Evolutionary conservation across 441 rosid genomes (phyloP).

Genomic region (Kokia cookei): DNA sequence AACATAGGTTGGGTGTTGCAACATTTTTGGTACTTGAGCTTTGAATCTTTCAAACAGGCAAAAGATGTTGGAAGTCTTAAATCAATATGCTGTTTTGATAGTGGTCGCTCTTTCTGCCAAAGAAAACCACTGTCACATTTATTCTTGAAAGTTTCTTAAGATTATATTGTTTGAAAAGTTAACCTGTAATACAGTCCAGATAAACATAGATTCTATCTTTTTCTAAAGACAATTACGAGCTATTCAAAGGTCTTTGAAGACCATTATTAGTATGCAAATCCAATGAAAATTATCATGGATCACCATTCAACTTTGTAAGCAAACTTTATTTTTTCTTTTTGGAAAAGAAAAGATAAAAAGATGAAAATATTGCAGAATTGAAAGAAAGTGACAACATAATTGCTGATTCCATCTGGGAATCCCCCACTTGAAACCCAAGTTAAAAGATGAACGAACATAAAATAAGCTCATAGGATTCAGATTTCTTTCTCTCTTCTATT

Average conservation of each 20-base stretch:
- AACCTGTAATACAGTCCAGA: background rate
- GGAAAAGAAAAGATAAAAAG: background rate
- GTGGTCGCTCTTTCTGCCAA: background rate
- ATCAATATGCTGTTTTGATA: background rate
- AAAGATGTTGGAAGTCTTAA: background rate
- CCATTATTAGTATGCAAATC: too few species aligned
- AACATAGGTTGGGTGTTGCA: background rate
- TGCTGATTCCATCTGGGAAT: background rate
- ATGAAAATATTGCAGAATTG: background rate
- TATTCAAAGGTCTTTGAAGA: background rate
- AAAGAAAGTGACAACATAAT: background rate
- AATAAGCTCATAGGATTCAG: too few species aligned
- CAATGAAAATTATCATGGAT: background rate
- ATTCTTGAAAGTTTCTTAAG: background rate
- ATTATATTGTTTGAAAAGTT: background rate
- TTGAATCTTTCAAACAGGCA: background rate
- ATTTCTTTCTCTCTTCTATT: too few species aligned
- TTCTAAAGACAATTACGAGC: background rate
- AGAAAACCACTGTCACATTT: background rate
- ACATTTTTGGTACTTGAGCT: background rate
- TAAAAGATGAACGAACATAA: background rate
- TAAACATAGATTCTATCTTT: background rate
- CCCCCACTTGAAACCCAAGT: background rate
- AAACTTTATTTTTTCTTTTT: background rate
- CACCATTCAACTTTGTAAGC: background rate